A percentile compares a stretch with the other conserved stretches of the same genome.
Evolutionary conservation across 352 stramenopile species (phyloP).

Genomic region (Pythium chondricola): DNA sequence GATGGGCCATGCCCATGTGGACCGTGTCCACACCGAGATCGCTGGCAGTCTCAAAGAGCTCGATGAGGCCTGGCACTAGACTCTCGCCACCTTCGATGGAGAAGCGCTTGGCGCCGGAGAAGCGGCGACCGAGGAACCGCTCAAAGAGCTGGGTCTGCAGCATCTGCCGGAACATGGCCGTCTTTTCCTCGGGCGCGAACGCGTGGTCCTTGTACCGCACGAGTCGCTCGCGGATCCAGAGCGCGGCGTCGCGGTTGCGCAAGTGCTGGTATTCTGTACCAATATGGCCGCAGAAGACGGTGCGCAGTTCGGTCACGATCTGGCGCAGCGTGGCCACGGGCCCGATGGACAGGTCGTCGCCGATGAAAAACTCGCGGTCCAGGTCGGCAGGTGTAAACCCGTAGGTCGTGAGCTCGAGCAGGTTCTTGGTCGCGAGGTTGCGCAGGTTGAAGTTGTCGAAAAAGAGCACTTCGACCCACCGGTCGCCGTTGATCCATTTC

Average conservation of each 20-base stretch:
- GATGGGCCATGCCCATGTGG: constrained; percentile 99
- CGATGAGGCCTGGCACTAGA: constrained; percentile 93
- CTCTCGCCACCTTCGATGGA: constrained; percentile 97
- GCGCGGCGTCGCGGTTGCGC: constrained; percentile 83
- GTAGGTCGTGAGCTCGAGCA: constrained; percentile 79
- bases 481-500: constrained; percentile 80
- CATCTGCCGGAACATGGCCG: constrained; percentile 93
- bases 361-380: constrained; percentile 91
- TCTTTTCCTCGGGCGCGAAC: constrained; percentile 84
- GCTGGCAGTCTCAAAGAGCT: constrained; percentile 93
- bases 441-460: constrained; percentile 87
- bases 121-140: constrained; percentile 95
- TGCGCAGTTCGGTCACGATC: constrained; percentile 91
- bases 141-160: constrained; percentile 97
- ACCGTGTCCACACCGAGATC: constrained; percentile 96
- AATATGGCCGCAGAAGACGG: constrained; percentile 96
- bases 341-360: constrained; percentile 78
- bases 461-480: constrained; percentile 80
- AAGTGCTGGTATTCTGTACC: constrained; percentile 99
- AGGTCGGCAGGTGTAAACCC: constrained; percentile 88
- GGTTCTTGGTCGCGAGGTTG: constrained; percentile 72
- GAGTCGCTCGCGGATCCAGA: constrained; percentile 73
- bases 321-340: constrained; percentile 70
- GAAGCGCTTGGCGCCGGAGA: constrained; percentile 95
- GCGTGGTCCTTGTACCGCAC: constrained; percentile 53